Percentiles rank a stretch among this genome's conserved stretches.
phyloP scores from a whole-genome alignment of 129 eudicot genomes.

The Pseudognaphalium luteoalbum region DNA sequence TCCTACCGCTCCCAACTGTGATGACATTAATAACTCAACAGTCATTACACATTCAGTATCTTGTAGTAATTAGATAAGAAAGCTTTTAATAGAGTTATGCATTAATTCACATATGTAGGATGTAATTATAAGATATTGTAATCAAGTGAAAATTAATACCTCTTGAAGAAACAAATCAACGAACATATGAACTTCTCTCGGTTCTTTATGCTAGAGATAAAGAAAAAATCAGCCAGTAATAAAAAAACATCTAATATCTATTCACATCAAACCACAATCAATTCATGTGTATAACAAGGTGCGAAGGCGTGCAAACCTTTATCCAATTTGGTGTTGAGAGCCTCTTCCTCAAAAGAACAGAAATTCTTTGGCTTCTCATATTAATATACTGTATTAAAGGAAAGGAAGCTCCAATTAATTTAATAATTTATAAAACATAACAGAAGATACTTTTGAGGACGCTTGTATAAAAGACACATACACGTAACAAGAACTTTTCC shows the following conservation, averaged over 20 bases:
- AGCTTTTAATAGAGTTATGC: too few relatives aligned
- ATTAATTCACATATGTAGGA: conserved; percentile 1
- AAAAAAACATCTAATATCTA: conserved; percentile 10
- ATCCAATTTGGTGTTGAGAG: conserved; percentile 92
- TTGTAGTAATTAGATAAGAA: background rate
- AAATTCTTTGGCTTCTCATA: conserved; percentile 79
- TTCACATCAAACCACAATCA: conserved; percentile 11
- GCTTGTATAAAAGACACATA: conserved; percentile 33
- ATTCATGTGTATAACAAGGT: conserved; percentile 8
- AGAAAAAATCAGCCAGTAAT: conserved; percentile 1
- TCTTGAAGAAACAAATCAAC: conserved; percentile 94
- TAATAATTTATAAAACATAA: background rate
- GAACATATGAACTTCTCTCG: conserved; percentile 99
- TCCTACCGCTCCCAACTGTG: conserved; percentile 58
- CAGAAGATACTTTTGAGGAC: background rate
- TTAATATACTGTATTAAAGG: conserved; percentile 60
- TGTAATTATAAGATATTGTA: background rate
- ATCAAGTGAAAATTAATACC: conserved; percentile 45
- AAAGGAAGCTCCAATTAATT: background rate
- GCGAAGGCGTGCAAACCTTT: conserved; percentile 59
- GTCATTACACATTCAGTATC: background rate
- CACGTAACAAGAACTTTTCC: conserved; percentile 86
- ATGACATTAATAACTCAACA: conserved; percentile 7
- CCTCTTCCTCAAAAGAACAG: conserved; percentile 83
- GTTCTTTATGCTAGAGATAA: conserved; percentile 83